These are phyloP conservation scores for Oidium heveae DNA, from an alignment of 2,329 filamentous ascomycete species.

Conservation along the genomic window DNA sequence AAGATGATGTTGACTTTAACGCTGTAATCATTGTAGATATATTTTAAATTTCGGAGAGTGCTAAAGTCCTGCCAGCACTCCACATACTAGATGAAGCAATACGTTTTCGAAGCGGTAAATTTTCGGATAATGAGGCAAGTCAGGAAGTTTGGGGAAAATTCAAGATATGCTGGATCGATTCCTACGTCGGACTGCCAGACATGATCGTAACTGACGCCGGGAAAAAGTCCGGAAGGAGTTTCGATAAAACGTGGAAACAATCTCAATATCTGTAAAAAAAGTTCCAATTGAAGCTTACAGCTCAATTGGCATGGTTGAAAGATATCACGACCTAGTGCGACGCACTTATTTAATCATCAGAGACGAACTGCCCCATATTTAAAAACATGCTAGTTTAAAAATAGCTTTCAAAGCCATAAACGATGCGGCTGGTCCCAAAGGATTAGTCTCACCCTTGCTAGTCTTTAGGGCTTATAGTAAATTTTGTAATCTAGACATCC, in stretches of 20 bases:
- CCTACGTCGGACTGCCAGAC: background rate
- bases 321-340: background rate
- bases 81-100: background rate
- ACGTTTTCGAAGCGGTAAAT: background rate
- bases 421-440: background rate
- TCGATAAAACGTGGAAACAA: background rate
- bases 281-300: background rate
- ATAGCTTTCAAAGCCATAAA: background rate
- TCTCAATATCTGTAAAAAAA: background rate
- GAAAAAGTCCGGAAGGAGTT: background rate
- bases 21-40: background rate
- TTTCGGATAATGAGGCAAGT: background rate
- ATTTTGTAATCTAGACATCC: background rate
- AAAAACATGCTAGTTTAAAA: background rate
- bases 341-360: background rate
- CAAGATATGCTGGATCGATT: background rate
- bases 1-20: background rate
- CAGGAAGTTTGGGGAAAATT: background rate
- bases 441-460: background rate
- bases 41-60: background rate
- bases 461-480: background rate
- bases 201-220: background rate
- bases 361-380: background rate
- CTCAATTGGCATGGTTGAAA: conserved; percentile 1
- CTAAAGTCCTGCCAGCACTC: background rate